phyloP scores from a whole-genome alignment of 495 filamentous ascomycete genomes.

The Aspergillus kassunensis region DNA sequence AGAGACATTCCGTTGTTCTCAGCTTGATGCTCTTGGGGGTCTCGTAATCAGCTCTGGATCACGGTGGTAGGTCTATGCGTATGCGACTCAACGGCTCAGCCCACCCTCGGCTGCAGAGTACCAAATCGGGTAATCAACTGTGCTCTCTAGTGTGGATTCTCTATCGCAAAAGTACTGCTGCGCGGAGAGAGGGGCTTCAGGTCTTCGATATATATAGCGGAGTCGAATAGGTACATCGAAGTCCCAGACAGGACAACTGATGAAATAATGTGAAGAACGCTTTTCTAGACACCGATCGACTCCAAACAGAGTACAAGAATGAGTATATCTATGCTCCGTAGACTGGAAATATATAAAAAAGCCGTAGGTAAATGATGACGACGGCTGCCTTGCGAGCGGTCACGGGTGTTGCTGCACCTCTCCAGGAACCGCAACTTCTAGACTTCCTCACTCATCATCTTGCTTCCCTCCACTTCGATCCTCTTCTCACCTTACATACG shows the following conservation, averaged over 20 bases:
- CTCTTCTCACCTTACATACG: conserved; percentile 3
- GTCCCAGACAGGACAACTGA: no score
- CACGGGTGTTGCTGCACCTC: conserved; percentile 12
- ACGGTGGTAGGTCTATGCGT: neutral
- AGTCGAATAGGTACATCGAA: no score
- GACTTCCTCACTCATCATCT: conserved; percentile 1
- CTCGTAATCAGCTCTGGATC: neutral
- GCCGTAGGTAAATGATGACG: conserved; percentile 15
- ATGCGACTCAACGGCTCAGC: neutral
- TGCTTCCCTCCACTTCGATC: conserved; percentile 1
- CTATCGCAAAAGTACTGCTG: neutral
- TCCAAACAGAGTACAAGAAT: no score
- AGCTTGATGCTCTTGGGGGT: neutral
- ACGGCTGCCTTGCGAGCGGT: conserved; percentile 13
- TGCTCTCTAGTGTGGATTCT: neutral
- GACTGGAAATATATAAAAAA: no score
- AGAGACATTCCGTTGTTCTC: neutral
- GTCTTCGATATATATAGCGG: no score
- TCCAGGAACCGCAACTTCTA: conserved; percentile 14
- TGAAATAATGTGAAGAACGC: no score
- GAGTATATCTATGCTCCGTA: no score
- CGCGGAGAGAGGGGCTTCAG: neutral
- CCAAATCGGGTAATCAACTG: neutral
- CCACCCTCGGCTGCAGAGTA: neutral
- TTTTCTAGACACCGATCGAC: no score